Conservation (phyloP, 1,139 yeast genomes). For the Pichia kudriavzevii region DNA sequence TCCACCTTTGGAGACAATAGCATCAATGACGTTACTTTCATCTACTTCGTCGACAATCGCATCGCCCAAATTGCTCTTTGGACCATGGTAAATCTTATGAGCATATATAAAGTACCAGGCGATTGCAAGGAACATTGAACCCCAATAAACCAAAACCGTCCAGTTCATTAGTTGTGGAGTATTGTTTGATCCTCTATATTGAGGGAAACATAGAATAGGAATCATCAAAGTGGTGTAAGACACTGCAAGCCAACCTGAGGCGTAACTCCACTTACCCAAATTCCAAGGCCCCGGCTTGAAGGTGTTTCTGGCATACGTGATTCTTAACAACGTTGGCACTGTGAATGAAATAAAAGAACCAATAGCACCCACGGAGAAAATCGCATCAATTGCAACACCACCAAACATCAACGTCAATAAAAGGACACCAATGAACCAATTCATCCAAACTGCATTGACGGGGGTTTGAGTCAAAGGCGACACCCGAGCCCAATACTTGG, state of each 20-base stretch:
- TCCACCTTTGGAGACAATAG: slow-evolving; percentile 15
- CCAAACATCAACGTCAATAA: slow-evolving; percentile 61
- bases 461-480: slow-evolving; percentile 56
- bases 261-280: slow-evolving; percentile 48
- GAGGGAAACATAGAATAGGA: slow-evolving; percentile 63
- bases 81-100: slow-evolving; percentile 62
- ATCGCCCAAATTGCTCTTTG: slow-evolving; percentile 53
- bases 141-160: slow-evolving; percentile 63
- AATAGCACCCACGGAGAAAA: slow-evolving; percentile 71
- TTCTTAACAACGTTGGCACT: slow-evolving; percentile 57
- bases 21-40: too few relatives aligned
- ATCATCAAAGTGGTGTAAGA: slow-evolving; percentile 53
- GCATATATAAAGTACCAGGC: slow-evolving; percentile 53
- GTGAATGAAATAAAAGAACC: slow-evolving; percentile 65
- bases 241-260: slow-evolving; percentile 37
- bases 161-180: slow-evolving; percentile 54
- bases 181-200: slow-evolving; percentile 40
- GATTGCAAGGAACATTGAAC: slow-evolving; percentile 48
- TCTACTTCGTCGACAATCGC: too few relatives aligned
- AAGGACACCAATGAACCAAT: slow-evolving; percentile 50
- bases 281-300: slow-evolving; percentile 68
- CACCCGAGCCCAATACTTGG: slow-evolving; percentile 48
- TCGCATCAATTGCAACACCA: slow-evolving; percentile 62
- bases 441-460: slow-evolving; percentile 61
- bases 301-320: slow-evolving; percentile 45